A percentile compares a stretch with the other conserved stretches of the same genome.
phyloP scores from a whole-genome alignment of 2,329 filamentous ascomycete species.

The Penicillium decumbens region DNA sequence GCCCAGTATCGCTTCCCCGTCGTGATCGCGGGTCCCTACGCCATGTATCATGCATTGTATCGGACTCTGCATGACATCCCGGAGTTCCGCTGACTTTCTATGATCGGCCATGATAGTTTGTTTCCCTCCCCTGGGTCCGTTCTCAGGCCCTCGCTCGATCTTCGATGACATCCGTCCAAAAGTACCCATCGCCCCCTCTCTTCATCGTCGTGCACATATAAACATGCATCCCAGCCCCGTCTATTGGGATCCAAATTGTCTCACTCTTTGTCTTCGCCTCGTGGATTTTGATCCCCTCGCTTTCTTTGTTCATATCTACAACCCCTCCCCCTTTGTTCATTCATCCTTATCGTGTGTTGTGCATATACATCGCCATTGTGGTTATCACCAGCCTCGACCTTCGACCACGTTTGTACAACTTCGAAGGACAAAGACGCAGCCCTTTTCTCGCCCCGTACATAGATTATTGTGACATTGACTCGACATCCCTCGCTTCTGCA shows the following conservation, averaged over 20 bases:
- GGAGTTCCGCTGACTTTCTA: conserved; percentile 16
- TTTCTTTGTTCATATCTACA: conserved; percentile 15
- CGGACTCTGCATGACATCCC: conserved; percentile 25
- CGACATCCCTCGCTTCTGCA: conserved; percentile 4
- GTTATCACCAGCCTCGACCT: not conserved
- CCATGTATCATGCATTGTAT: conserved; percentile 15
- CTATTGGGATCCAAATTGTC: conserved; percentile 18
- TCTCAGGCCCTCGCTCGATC: not conserved
- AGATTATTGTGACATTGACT: conserved; percentile 9
- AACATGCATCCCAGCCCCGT: conserved; percentile 31
- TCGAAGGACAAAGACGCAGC: conserved; percentile 2
- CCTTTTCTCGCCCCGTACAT: conserved; percentile 10
- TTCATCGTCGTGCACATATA: conserved; percentile 31
- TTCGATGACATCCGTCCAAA: conserved; percentile 13
- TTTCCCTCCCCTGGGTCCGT: conserved; percentile 25
- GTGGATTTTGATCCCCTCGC: conserved; percentile 19
- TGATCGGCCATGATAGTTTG: conserved; percentile 22
- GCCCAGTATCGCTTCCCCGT: conserved; percentile 19
- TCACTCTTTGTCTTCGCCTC: conserved; percentile 27
- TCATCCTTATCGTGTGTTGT: conserved; percentile 12
- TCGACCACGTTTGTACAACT: conserved; percentile 8
- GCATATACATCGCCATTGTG: conserved; percentile 20
- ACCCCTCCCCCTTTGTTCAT: conserved; percentile 11
- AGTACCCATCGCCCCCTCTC: conserved; percentile 11
- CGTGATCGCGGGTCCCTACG: conserved; percentile 17